Conservation (phyloP, 208 protist genomes). For the Angomonas desouzai region DNA sequence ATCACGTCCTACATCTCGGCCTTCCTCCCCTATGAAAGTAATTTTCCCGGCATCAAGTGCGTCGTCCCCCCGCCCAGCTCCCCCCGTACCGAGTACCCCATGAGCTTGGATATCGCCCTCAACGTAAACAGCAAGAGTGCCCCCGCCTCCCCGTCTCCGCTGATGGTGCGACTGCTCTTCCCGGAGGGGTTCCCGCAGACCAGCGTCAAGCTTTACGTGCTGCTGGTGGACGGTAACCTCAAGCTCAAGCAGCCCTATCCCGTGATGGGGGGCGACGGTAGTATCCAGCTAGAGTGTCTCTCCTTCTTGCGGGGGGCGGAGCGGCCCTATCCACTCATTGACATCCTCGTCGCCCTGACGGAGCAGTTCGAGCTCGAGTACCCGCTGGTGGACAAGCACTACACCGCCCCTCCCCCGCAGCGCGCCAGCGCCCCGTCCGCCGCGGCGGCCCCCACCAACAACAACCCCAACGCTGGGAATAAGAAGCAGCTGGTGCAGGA, state of each 20-base stretch:
- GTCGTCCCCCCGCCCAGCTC: slow-evolving; percentile 13
- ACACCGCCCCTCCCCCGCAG: slow-evolving; percentile 12
- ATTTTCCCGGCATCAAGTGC: slow-evolving; percentile 37
- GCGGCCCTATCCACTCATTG: slow-evolving; percentile 54
- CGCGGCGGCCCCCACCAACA: not conserved
- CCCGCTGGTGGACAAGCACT: slow-evolving; percentile 30
- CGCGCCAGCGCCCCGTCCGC: not conserved
- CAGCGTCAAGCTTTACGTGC: slow-evolving; percentile 22
- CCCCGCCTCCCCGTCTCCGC: slow-evolving; percentile 9
- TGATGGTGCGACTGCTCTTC: slow-evolving; percentile 30
- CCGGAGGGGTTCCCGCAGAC: slow-evolving; percentile 29
- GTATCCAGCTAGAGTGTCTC: slow-evolving; percentile 45
- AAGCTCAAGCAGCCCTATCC: slow-evolving; percentile 47
- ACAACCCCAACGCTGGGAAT: slow-evolving; percentile 9
- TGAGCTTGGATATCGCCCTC: slow-evolving; percentile 21
- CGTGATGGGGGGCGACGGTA: slow-evolving; percentile 41
- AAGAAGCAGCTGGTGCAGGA: slow-evolving; percentile 34
- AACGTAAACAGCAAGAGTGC: slow-evolving; percentile 14
- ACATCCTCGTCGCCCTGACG: slow-evolving; percentile 59
- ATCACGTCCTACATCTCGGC: slow-evolving; percentile 39
- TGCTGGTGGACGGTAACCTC: slow-evolving; percentile 18
- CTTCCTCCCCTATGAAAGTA: slow-evolving; percentile 47
- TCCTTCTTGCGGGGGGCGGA: slow-evolving; percentile 41
- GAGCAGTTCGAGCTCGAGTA: slow-evolving; percentile 75
- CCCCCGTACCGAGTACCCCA: not conserved